These are phyloP conservation scores for Picea glauca DNA, from an alignment of 75 land plant genomes.

Conservation along the genomic window DNA sequence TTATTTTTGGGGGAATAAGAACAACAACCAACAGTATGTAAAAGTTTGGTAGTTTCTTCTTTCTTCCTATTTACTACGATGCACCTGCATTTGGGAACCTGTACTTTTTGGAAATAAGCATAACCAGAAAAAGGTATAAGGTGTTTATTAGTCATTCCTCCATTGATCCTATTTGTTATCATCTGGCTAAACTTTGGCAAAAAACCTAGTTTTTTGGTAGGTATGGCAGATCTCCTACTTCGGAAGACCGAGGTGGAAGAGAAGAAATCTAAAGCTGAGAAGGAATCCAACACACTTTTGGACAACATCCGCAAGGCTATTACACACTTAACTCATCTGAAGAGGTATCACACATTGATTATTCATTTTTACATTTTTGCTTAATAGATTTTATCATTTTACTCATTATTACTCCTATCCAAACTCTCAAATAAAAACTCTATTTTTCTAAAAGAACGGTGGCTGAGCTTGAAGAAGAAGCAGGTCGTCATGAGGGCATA, in stretches of 20 bases:
- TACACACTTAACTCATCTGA: conserved; percentile 71
- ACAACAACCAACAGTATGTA: not conserved
- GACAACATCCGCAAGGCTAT: conserved; percentile 92
- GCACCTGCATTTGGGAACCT: not conserved
- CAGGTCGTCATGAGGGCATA: conserved; percentile 58
- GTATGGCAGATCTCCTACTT: conserved; percentile 71
- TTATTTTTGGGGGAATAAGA: not conserved
- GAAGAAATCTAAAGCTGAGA: conserved; percentile 69
- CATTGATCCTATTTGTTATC: not conserved
- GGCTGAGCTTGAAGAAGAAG: conserved; percentile 83
- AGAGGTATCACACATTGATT: conserved; percentile 41
- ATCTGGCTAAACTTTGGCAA: conserved; percentile 1
- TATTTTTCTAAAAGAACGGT: conserved; percentile 39
- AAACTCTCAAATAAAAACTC: not conserved
- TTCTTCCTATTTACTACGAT: not conserved
- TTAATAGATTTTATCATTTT: not conserved
- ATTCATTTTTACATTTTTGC: not conserved
- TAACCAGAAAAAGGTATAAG: not conserved
- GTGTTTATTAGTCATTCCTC: not conserved
- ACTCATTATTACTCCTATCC: not conserved
- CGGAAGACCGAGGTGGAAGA: conserved; percentile 81
- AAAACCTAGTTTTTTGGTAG: conserved; percentile 69
- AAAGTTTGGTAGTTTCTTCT: not conserved
- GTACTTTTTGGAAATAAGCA: not conserved
- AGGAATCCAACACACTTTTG: conserved; percentile 85